Evolutionary conservation across 2,329 filamentous ascomycete genomes (phyloP).

Genomic region (Samsoniella hepiali): DNA sequence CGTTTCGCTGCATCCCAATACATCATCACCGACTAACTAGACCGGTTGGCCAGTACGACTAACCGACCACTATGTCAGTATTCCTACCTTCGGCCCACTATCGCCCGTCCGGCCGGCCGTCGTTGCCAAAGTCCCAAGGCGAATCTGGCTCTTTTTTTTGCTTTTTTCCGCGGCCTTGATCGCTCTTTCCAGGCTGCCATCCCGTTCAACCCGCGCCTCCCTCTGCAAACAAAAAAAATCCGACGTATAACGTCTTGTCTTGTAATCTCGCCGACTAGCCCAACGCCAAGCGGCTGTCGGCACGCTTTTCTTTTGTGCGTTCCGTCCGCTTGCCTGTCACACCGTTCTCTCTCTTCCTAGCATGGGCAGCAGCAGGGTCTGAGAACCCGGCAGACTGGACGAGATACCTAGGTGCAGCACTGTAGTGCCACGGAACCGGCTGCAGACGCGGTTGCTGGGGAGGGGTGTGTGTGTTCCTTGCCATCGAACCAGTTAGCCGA

Average conservation of each 20-base stretch:
- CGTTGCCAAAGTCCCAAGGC: not conserved
- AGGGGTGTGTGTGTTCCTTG: not conserved
- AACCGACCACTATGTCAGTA: not conserved
- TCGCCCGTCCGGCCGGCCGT: not conserved
- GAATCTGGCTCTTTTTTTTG: not conserved
- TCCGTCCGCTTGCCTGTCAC: not conserved
- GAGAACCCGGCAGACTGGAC: conserved; percentile 12
- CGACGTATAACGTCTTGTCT: not conserved
- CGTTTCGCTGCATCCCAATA: not conserved
- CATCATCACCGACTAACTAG: not conserved
- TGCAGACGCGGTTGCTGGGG: not conserved
- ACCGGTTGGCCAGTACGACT: too few species aligned
- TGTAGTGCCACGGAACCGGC: not conserved
- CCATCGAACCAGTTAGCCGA: conserved; percentile 4
- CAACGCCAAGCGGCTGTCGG: not conserved
- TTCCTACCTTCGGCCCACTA: not conserved
- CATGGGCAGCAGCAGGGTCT: not conserved
- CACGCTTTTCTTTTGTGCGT: not conserved
- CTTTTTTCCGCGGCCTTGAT: not conserved
- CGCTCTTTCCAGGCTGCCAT: not conserved
- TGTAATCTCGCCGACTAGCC: not conserved
- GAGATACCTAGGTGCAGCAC: not conserved
- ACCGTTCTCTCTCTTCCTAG: not conserved
- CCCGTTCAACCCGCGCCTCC: not conserved
- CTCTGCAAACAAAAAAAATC: not conserved